A percentile compares a stretch with the other conserved stretches of the same genome.
Conservation (phyloP, 805 yeast species). For the Candida tammaniensis region DNA sequence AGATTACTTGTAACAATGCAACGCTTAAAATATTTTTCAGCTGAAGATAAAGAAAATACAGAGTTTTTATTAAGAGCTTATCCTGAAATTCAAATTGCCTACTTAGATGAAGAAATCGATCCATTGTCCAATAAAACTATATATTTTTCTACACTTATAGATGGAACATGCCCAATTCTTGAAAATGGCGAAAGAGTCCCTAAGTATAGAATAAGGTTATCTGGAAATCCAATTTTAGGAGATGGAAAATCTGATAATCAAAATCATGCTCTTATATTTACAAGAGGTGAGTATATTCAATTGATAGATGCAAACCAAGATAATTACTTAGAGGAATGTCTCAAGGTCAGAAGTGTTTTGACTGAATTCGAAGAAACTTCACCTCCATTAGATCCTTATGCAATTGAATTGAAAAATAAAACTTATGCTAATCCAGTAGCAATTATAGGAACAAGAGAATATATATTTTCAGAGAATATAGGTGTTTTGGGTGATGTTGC, state of each 20-base stretch:
- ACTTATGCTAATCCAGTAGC: constrained; percentile 57
- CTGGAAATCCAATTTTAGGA: constrained; percentile 84
- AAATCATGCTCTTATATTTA: constrained; percentile 74
- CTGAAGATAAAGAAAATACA: constrained; percentile 75
- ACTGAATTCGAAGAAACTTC: constrained; percentile 81
- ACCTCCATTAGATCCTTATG: constrained; percentile 34
- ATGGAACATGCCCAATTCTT: constrained; percentile 71
- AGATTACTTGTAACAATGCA: constrained; percentile 84
- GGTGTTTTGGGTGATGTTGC: constrained; percentile 88
- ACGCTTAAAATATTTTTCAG: constrained; percentile 66
- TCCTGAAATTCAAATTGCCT: constrained; percentile 87
- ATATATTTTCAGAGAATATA: constrained; percentile 80
- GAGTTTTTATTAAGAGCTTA: constrained; percentile 79
- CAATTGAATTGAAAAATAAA: constrained; percentile 15
- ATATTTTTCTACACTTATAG: constrained; percentile 74
- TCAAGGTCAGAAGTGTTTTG: constrained; percentile 75
- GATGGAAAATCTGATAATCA: constrained; percentile 90
- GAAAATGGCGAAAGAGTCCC: constrained; percentile 45
- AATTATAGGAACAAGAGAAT: constrained; percentile 83
- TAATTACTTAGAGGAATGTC: constrained; percentile 80
- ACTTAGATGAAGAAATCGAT: constrained; percentile 90
- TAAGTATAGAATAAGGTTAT: constrained; percentile 65
- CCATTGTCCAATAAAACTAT: constrained; percentile 68
- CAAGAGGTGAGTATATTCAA: constrained; percentile 83
- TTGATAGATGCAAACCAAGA: constrained; percentile 86